These are phyloP conservation scores for Cokeromyces recurvatus DNA, from an alignment of 371 early-diverging fungal species.

Conservation along the genomic window DNA sequence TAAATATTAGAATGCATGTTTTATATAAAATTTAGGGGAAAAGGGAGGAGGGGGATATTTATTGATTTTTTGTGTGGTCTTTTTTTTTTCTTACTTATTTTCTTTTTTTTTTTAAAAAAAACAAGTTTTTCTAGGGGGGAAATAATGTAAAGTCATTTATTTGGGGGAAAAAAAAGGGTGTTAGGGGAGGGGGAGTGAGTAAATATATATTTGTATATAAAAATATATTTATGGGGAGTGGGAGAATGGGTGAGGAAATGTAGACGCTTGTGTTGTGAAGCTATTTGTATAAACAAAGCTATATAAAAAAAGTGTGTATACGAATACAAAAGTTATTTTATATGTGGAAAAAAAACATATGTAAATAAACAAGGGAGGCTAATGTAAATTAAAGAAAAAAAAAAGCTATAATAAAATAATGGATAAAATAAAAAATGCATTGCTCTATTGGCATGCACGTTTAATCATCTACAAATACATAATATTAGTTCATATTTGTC, in stretches of 20 bases:
- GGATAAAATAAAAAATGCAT: not conserved
- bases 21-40: too few species aligned
- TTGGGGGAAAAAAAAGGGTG: not conserved
- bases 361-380: too few species aligned
- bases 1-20: too few species aligned
- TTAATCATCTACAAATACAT: slow-evolving; percentile 21
- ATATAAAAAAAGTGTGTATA: slow-evolving; percentile 6
- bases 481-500: too few species aligned
- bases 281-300: slow-evolving; percentile 1
- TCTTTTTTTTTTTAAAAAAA: too few species aligned
- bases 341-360: not conserved
- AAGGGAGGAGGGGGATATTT: too few species aligned
- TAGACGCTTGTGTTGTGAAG: not conserved
- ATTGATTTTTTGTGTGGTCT: too few species aligned
- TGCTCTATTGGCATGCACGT: slow-evolving; percentile 19
- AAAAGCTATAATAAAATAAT: too few species aligned
- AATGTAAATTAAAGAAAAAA: too few species aligned
- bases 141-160: not conserved
- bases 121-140: not conserved
- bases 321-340: slow-evolving; percentile 5
- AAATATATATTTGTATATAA: not conserved
- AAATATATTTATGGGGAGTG: not conserved
- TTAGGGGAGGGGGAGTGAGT: too few species aligned
- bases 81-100: too few species aligned
- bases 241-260: not conserved